Evolutionary conservation across 1,284 basidiomycete genomes (phyloP), one percentile per base, ranked within the genome.

Genomic region (Volvariella surrecta): DNA sequence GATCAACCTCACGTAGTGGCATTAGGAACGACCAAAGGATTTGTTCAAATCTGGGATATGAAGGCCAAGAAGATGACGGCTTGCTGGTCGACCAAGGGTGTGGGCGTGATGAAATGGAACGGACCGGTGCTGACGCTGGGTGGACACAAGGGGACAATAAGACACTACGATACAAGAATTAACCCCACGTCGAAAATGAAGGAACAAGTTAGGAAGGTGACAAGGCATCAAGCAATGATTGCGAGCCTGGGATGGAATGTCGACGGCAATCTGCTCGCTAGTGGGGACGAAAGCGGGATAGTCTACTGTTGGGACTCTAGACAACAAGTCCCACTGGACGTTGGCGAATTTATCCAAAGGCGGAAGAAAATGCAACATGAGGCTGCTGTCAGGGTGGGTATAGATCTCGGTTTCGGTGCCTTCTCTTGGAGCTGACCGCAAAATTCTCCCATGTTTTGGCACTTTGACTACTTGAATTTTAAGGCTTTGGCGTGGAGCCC

Each of bases 401-500:
- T 19, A 20, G 37, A n/a, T 35, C 34, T 35, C 13, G 8, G 7
- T 15, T 15, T 35, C 34, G 24, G n/a, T 35, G 32, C 34, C 38
- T 19, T 11, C 16, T 17, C 35, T 22, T n/a, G n/a, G 41, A 7
- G 28, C n/a, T 28, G 24, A 28, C 35, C 48, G 48, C 46, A 42
- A 28, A 31, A 38, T 43, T 47, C 41, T 30, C 16, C 37, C n/a
- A 24, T 45, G 32, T 47, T 31, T 24, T 37, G 44, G 18, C 38
- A 15, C 6, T 45, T 31, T 17, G 11, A 6, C 24, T 28, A 28
- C 24, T 6, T n/a, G 11, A 6, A 11, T 30, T 40, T n/a, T 21
- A 39, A 91, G 87, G 90, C 90, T 1, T 65, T 97, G 28, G 79
- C 88, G 0, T 98, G 93, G 89, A 91, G 85, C 57, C 91, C 92